Evolutionary conservation across 2,329 filamentous ascomycete species (phyloP), one percentile per base, ranked within the genome.

Genomic region (Lachnellula occidentalis): DNA sequence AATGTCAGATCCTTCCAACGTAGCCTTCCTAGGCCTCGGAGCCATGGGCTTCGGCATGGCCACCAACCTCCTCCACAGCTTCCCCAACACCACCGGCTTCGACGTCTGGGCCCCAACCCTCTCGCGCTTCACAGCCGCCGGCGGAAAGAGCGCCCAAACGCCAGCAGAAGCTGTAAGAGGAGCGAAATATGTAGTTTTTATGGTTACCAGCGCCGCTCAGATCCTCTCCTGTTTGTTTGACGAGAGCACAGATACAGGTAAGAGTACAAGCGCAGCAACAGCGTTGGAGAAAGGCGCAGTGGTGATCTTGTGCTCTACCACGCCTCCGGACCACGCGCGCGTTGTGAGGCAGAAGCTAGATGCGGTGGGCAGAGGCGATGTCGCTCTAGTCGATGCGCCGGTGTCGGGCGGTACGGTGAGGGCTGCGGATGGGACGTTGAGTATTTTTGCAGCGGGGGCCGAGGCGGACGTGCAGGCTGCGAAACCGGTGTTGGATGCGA

Each of bases 1-100:
- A 11, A 55, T 53, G 53, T 43, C 46, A 37, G 48, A 50, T 17
- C 27, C 27, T 9, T 9, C 27, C 27, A 56, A 54, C 58, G 47
- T 59, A 34, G 61, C 61, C 45, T 64, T 64, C 47, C 53, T 64
- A 2, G 87, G 87, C 74, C 83, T 91, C 3, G 87, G 87, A 54
- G 87, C 87, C 71, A 90, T 90, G 87, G 87, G 87, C 67, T 87
- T 89, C 69, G 87, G 87, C 67, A 90, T 91, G 87, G 87, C 87
- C 59, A 87, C 81, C 56, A 79, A 90, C 67, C 79, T 91, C 45
- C 75, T 90, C 61, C 73, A 80, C 59, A 85, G 85, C 55, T 88
- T 86, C 69, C 57, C 73, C 24, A 8, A 39, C 14, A 86, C 90
- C 22, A 85, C 81, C 21, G 87, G 87, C 53, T 90, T 83, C 67